Evolutionary conservation across 768 basidiomycete species (phyloP), one percentile per base, ranked within the genome.

Genomic region (Pulveroboletus sp.): DNA sequence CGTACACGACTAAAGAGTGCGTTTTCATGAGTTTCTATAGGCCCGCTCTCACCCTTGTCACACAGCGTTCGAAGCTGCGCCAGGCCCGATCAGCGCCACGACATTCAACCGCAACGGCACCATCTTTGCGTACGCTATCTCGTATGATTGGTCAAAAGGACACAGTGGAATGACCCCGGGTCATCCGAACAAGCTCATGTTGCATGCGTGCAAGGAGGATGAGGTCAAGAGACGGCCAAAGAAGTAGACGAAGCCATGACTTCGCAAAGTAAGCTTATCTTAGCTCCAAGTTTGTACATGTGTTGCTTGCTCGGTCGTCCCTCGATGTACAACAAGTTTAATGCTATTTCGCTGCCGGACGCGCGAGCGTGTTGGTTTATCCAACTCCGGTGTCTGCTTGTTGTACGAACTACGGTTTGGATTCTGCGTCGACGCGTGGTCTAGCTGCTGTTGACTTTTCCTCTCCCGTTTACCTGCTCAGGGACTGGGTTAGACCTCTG

Each of bases 61-160:
- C 51, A 16, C 57, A 86, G 86, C 85, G 9, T 90, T 92, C 65
- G 89, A 92, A 5, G 69, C 81, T 4, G 74, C 76, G 2, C 80
- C 84, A 1, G 86, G 83, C 20, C 92, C 94, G 0, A 87, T 96
- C 53, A 72, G 87, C 17, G 77, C 86, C 8, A 85, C 85, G 9
- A 75, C 82, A 4, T 97, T 95, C 76, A 96, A 92, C 73, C 85
- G 86, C 53, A 89, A 80, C 22, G 91, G 91, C 24, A 83, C 75
- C 26, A 89, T 96, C 55, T 91, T 96, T 62, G 94, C 93, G 0
- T 96, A 96, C 57, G 86, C 92, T 1, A 70, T 95, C 20, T 92
- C 91, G 12, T 95, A 95, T 56, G 93, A 95, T 62, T 95, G 93
- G 93, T 88, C 85, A 14, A 93, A 93, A 64, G 91, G 92, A 8